These are phyloP conservation scores for Insectozyma bohioensis DNA, from an alignment of 1,139 yeast species.

Conservation along the genomic window DNA sequence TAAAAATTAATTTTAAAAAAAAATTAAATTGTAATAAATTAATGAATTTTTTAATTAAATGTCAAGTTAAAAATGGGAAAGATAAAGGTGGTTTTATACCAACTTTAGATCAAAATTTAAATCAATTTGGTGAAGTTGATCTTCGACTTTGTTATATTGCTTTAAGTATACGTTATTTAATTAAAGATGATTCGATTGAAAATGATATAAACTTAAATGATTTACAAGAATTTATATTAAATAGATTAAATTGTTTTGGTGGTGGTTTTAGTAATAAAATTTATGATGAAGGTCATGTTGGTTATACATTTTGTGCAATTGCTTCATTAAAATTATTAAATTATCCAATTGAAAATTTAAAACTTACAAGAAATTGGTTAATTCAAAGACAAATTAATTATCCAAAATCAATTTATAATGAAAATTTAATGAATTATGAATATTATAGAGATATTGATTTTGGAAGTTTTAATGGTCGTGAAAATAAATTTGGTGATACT, in stretches of 20 bases:
- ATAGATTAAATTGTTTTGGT: conserved; percentile 46
- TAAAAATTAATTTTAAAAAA: conserved; percentile 40
- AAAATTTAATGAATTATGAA: conserved; percentile 22
- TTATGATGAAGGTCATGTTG: conserved; percentile 76
- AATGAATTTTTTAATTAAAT: conserved; percentile 48
- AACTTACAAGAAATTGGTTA: conserved; percentile 54
- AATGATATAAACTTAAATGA: conserved; percentile 44
- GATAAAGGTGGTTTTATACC: conserved; percentile 52
- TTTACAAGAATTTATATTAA: conserved; percentile 41
- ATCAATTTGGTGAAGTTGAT: conserved; percentile 63
- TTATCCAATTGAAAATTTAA: conserved; percentile 22
- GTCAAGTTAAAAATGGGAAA: conserved; percentile 60
- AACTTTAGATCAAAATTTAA: conserved; percentile 18
- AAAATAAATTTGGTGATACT: conserved; percentile 81
- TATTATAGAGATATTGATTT: conserved; percentile 43
- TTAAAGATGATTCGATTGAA: conserved; percentile 29
- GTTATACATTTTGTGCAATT: conserved; percentile 83
- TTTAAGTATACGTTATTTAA: conserved; percentile 54
- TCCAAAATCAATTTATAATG: conserved; percentile 23
- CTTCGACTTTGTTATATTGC: conserved; percentile 78
- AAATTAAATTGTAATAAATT: conserved; percentile 44
- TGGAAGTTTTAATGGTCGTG: conserved; percentile 90
- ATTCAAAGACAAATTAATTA: conserved; percentile 60
- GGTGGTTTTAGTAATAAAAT: conserved; percentile 60
- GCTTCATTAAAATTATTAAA: conserved; percentile 56